These are phyloP conservation scores for Pestalotiopsis fici DNA, from an alignment of 2,329 filamentous ascomycete genomes.

Conservation along the genomic window DNA sequence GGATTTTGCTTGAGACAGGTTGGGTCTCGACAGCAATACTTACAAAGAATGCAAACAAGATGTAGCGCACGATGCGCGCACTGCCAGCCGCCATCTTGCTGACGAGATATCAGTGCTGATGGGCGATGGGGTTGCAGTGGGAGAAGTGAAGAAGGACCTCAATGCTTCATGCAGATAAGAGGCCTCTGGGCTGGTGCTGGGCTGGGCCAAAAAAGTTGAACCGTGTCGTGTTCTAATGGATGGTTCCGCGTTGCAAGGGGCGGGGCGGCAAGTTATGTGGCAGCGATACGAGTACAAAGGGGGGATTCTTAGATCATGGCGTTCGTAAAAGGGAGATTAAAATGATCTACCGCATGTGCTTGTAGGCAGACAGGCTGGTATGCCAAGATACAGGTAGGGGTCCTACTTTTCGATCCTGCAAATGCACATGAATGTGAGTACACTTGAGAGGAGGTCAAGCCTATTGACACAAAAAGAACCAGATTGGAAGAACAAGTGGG, in stretches of 20 bases:
- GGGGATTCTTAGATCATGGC: conserved; percentile 3
- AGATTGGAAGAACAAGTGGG: background rate
- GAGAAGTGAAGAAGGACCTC: background rate
- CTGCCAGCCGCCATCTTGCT: conserved; percentile 63
- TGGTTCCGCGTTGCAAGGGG: background rate
- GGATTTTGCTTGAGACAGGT: background rate
- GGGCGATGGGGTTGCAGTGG: background rate
- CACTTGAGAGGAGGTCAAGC: background rate
- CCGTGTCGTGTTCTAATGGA: conserved; percentile 1
- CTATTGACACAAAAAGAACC: background rate
- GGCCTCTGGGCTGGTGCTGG: background rate
- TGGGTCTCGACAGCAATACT: conserved; percentile 32
- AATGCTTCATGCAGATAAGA: background rate
- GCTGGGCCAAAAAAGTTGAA: background rate
- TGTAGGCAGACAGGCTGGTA: background rate
- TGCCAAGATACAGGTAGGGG: background rate
- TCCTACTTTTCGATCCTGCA: background rate
- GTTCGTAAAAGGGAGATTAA: conserved; percentile 8
- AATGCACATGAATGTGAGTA: background rate
- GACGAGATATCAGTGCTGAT: background rate
- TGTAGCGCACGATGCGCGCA: conserved; percentile 73
- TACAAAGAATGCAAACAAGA: conserved; percentile 85
- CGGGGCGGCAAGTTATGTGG: background rate
- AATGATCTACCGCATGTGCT: background rate
- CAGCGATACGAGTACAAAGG: conserved; percentile 4